Percentiles rank a stretch among this genome's conserved stretches.
Evolutionary conservation across 176 grass and related monocot species (phyloP).

Genomic region (Lolium multiflorum): DNA sequence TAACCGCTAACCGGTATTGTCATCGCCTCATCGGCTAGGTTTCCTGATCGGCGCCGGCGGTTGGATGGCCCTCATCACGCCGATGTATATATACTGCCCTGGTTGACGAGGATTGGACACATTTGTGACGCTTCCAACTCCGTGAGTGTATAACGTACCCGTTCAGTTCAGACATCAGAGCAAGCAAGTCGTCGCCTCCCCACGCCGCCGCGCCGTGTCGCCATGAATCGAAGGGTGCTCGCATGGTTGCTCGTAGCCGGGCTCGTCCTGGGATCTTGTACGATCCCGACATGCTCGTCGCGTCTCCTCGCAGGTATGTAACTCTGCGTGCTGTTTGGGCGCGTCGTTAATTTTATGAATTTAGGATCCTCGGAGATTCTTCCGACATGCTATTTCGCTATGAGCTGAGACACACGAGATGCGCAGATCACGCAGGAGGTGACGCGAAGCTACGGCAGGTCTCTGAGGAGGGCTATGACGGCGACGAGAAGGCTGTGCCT

Average conservation of each 20-base stretch:
- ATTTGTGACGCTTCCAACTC: neutral
- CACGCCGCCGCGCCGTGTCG: neutral
- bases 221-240: neutral
- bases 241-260: neutral
- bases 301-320: neutral
- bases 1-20: neutral
- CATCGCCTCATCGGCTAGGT: neutral
- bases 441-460: neutral
- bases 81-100: neutral
- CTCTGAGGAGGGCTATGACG: too few species aligned
- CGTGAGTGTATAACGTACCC: neutral
- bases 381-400: neutral
- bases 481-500: neutral
- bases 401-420: neutral
- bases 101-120: neutral
- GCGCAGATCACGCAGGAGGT: neutral
- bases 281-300: neutral
- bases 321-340: neutral
- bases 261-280: slow-evolving; percentile 2
- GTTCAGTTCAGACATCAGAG: neutral
- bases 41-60: neutral
- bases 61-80: neutral
- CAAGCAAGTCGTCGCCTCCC: neutral
- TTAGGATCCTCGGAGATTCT: neutral
- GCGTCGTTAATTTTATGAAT: neutral